Evolutionary conservation across 495 filamentous ascomycete species (phyloP).

Genomic region (Clavariopsis aquatica): DNA sequence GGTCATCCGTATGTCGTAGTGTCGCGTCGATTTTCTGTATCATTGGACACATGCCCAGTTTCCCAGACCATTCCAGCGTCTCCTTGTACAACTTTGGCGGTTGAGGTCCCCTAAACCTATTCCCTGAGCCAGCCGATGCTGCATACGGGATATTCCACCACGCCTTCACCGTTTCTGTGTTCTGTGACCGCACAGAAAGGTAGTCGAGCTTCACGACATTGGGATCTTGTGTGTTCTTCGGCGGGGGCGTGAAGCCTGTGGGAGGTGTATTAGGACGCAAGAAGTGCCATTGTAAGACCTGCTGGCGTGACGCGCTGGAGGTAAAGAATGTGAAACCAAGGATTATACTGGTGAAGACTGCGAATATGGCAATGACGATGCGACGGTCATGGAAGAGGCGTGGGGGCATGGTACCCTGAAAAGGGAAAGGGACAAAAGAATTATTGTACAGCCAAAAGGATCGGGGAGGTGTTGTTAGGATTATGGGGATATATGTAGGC

Average conservation of each 20-base stretch:
- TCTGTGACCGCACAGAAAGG: slow-evolving; percentile 13
- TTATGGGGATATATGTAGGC: background rate
- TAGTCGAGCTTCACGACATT: slow-evolving; percentile 28
- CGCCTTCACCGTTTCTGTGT: slow-evolving; percentile 7
- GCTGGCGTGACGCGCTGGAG: background rate
- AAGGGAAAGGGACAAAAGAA: no score
- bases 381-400: slow-evolving; percentile 2
- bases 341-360: background rate
- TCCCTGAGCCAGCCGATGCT: slow-evolving; percentile 12
- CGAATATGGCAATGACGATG: background rate
- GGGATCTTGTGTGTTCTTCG: slow-evolving; percentile 10
- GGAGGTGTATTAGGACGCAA: background rate
- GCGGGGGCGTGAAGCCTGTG: background rate
- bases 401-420: background rate
- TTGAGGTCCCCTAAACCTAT: slow-evolving; percentile 25
- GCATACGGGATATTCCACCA: slow-evolving; percentile 31
- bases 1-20: slow-evolving; percentile 14
- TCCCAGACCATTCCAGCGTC: slow-evolving; percentile 15
- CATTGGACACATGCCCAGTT: slow-evolving; percentile 26
- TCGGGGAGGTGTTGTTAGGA: no score
- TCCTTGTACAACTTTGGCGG: slow-evolving; percentile 6
- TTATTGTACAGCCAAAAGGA: no score
- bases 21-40: slow-evolving; percentile 28
- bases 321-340: background rate
- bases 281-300: background rate